Evolutionary conservation across 345 rosid genomes (phyloP).

Genomic region (Bruguiera sexangula): DNA sequence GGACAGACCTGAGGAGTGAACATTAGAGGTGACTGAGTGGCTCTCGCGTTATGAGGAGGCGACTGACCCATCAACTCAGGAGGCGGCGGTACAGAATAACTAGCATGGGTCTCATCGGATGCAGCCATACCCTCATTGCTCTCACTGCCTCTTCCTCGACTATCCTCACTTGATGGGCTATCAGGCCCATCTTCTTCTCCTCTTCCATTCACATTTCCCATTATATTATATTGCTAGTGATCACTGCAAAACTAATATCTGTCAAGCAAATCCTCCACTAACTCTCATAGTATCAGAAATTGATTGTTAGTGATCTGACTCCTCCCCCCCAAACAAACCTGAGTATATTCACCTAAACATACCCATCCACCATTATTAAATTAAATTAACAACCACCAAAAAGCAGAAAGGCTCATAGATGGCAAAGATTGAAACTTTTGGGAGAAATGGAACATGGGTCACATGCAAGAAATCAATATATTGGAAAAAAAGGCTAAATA

Average conservation of each 20-base stretch:
- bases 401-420: constrained; percentile 1
- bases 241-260: not conserved
- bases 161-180: constrained; percentile 36
- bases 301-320: not conserved
- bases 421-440: constrained; percentile 4
- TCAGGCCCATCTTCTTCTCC: constrained; percentile 67
- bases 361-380: too few species aligned
- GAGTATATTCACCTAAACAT: not conserved
- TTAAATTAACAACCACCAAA: not conserved
- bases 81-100: constrained; percentile 26
- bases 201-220: constrained; percentile 94
- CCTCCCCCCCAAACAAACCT: not conserved
- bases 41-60: constrained; percentile 85
- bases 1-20: constrained; percentile 82
- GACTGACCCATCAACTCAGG: constrained; percentile 83
- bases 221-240: constrained; percentile 19
- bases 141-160: constrained; percentile 19
- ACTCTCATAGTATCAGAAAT: constrained; percentile 4
- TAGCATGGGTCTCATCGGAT: constrained; percentile 35
- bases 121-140: constrained; percentile 42
- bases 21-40: constrained; percentile 82
- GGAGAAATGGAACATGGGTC: not conserved
- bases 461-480: not conserved
- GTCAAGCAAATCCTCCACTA: constrained; percentile 4
- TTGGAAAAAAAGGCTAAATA: not conserved